Base-by-base conservation (phyloP, 2,329 filamentous ascomycete species). In the Exophiala sideris region DNA sequence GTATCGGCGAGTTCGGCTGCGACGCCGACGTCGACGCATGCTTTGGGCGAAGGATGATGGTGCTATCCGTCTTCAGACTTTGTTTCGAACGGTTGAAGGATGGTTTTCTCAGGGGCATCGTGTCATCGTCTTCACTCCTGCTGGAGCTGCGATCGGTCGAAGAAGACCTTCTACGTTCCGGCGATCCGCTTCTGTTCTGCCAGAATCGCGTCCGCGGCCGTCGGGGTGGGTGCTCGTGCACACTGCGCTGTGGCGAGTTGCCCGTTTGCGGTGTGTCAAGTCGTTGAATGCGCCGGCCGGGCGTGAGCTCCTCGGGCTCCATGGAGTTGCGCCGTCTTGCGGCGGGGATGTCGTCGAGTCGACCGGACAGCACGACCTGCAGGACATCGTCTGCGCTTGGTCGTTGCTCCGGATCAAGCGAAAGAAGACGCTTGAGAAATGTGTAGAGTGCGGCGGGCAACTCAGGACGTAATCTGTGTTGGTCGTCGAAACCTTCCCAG, bases 361-460 rank as follows among this genome's bases (percentile, higher is more conserved):
- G n/a, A 11, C 88, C 86, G 35, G 81, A 85, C 62, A 87, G 86
- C 70, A 96, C 89, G 2, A 84, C 88, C 8, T 79, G 78, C 36
- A 97, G 71, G 1, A 99, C 92, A 53, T 97, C 91, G 42, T 85
- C 88, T 1, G 94, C 91, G 41, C 84, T 89, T 0, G 94, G 94
- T 5, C 94, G 80, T 51, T 91, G 83, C 1, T 76, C 74, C 0
- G 92, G 89, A 55, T 91, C 80, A 10, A 95, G 76, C 1, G 90
- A 86, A 5, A 99, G 79, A 4, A 99, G 77, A 52, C 83, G 83
- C 68, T 90, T 91, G 3, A 99, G 78, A 50, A 95, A 85, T 42
- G 83, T 83, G 70, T 97, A 99, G 0, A 99, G 80, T 68, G 89
- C 87, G 4, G 89, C 80, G 0, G 94, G 94, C 0, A 99, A 76